Evolutionary conservation across 768 basidiomycete species (phyloP).

Genomic region (Hebeloma cylindrosporum): DNA sequence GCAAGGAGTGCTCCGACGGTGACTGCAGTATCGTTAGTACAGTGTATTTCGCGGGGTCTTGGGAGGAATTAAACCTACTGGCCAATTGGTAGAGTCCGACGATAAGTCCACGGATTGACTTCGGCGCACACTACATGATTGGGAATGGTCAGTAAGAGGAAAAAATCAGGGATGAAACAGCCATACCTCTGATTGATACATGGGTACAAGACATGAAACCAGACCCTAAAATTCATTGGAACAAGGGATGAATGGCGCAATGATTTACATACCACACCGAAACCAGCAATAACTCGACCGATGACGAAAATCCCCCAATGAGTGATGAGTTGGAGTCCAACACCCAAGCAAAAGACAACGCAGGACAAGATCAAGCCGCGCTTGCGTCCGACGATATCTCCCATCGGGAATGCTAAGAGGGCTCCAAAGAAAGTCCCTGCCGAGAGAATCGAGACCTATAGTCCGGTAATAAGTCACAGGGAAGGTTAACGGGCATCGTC

Average conservation of each 20-base stretch:
- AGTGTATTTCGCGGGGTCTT: no score
- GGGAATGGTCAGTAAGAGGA: neutral
- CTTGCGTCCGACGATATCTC: slow-evolving; percentile 45
- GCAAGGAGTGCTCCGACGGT: slow-evolving; percentile 76
- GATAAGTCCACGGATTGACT: slow-evolving; percentile 67
- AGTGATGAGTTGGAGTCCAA: slow-evolving; percentile 58
- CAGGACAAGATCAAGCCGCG: slow-evolving; percentile 61
- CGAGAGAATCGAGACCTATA: slow-evolving; percentile 57
- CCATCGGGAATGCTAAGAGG: slow-evolving; percentile 40
- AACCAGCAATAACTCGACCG: slow-evolving; percentile 55
- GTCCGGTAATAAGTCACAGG: neutral
- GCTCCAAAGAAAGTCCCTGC: slow-evolving; percentile 83
- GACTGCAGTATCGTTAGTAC: no score
- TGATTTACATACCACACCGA: slow-evolving; percentile 48
- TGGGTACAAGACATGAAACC: slow-evolving; percentile 57
- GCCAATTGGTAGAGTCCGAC: slow-evolving; percentile 67
- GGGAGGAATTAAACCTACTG: slow-evolving; percentile 21
- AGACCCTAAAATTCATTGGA: slow-evolving; percentile 39
- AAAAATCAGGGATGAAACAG: slow-evolving; percentile 19
- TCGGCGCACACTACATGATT: slow-evolving; percentile 57
- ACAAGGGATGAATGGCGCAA: slow-evolving; percentile 2
- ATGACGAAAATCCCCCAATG: slow-evolving; percentile 18
- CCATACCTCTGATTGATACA: slow-evolving; percentile 38
- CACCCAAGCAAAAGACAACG: slow-evolving; percentile 56
- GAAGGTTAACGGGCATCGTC: neutral